Base-by-base conservation (phyloP, 2,329 filamentous ascomycete genomes). In the Xylariaceae sp. region DNA sequence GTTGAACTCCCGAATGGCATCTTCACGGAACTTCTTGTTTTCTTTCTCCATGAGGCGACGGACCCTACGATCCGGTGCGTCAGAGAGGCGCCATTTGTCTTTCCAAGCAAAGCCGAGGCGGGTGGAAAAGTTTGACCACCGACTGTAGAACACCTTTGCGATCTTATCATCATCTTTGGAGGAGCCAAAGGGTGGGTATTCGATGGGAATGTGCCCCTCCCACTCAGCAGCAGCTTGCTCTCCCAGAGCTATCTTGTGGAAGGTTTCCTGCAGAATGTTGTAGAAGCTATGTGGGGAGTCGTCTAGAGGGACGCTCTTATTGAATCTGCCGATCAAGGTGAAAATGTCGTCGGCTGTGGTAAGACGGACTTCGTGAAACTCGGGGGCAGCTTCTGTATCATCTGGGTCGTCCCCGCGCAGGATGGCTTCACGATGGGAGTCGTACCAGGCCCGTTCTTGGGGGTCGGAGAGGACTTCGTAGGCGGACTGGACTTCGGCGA, bases 391-490 rank as follows among this genome's bases (percentile, higher is more conserved):
- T 16, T 65, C 67, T 29, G 61, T 64, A 19, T 64, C 65, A 61
- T 51, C 69, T 24, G 71, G 70, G 40, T 81, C 78, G 43, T 78
- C 74, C 30, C 83, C 85, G 22, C 78, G 77, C 48, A 97, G 69
- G 47, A 97, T 94, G 38, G 86, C 82, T 53, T 89, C 83, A 46
- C 89, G 84, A 61, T 98, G 93, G 3, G 89, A 89, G 66, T 98
- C 91, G 68, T 98, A 98, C 93, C 93, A 98, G 24, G 90, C 85
- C 53, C 93, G 81, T 64, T 98, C 93, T 62, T 98, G 91, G 9
- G 89, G 83, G 62, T 98, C 93, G 2, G 90, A 95, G 1, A 98
- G 78, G n/a, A 98, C 81, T 63, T 97, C 89, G 62, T 98, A 95
- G 35, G 93, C 93, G 28, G 89, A 78, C 63, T 96, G 91, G 19